A percentile compares a stretch with the other conserved stretches of the same genome.
Conservation (phyloP, 1,284 basidiomycete genomes). For the Rugosomyces carneus region DNA sequence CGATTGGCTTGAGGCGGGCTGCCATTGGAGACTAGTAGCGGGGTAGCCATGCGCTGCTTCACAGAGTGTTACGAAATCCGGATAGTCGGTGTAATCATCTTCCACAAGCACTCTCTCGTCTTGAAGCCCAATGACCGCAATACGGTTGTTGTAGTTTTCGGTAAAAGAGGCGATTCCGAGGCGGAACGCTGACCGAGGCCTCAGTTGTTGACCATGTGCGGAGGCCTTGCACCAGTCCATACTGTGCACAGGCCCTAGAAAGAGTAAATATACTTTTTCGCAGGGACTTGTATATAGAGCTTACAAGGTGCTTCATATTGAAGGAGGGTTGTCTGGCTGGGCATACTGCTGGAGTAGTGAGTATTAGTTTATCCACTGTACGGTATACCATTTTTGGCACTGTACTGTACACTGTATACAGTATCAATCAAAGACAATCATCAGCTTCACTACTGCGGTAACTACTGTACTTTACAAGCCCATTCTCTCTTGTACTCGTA, state of each 20-base stretch:
- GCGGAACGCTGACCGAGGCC: slow-evolving; percentile 73
- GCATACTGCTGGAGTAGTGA: slow-evolving; percentile 32
- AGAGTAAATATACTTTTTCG: slow-evolving; percentile 1
- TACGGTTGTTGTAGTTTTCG: slow-evolving; percentile 75
- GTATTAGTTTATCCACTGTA: not conserved
- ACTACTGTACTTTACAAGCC: no score
- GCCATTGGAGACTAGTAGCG: slow-evolving; percentile 79
- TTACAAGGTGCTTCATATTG: slow-evolving; percentile 74
- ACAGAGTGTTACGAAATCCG: slow-evolving; percentile 77
- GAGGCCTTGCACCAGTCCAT: slow-evolving; percentile 82
- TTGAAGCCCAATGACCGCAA: slow-evolving; percentile 77
- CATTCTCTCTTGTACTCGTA: no score
- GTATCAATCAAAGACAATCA: no score
- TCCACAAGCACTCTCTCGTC: slow-evolving; percentile 79
- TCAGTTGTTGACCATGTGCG: slow-evolving; percentile 62
- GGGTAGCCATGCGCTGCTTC: slow-evolving; percentile 81
- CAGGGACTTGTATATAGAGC: slow-evolving; percentile 20
- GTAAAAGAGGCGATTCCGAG: slow-evolving; percentile 75
- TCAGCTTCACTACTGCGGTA: no score
- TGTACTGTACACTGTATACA: no score
- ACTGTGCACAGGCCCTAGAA: slow-evolving; percentile 75
- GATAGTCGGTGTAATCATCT: slow-evolving; percentile 73
- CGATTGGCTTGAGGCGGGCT: slow-evolving; percentile 56
- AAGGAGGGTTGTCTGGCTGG: slow-evolving; percentile 52
- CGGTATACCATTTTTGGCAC: not conserved